A percentile compares a stretch with the other conserved stretches of the same genome.
Conservation (phyloP, 805 yeast genomes). For the Lipomyces japonicus region DNA sequence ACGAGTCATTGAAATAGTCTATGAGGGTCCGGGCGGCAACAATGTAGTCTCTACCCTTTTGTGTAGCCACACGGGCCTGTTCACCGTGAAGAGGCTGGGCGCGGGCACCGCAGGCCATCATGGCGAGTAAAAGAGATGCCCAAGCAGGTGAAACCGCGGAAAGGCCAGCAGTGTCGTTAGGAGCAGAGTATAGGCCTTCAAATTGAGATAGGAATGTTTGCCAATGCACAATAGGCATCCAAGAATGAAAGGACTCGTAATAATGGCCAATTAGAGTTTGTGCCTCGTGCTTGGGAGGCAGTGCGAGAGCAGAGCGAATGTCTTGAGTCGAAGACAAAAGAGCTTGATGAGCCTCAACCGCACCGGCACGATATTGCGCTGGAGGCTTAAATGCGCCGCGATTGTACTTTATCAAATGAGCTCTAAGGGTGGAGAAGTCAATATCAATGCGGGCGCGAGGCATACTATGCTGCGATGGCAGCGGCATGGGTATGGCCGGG, state of each 20-base stretch:
- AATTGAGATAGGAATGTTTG: slow-evolving; percentile 20
- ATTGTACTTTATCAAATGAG: slow-evolving; percentile 8
- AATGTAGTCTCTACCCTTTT: slow-evolving; percentile 17
- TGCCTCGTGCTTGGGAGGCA: slow-evolving; percentile 27
- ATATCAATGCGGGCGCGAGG: slow-evolving; percentile 4
- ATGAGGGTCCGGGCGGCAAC: slow-evolving; percentile 8
- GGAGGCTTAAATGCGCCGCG: slow-evolving; percentile 25
- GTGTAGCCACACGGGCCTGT: slow-evolving; percentile 14
- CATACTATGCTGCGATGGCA: not conserved
- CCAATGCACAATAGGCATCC: slow-evolving; percentile 35
- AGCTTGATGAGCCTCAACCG: not conserved
- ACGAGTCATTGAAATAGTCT: slow-evolving; percentile 25
- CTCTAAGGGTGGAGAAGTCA: slow-evolving; percentile 11
- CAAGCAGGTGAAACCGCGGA: slow-evolving; percentile 19
- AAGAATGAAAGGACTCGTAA: slow-evolving; percentile 28
- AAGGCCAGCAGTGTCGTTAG: slow-evolving; percentile 5
- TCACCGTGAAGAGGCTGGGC: slow-evolving; percentile 23
- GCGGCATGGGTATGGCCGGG: not conserved
- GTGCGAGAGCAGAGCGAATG: slow-evolving; percentile 4
- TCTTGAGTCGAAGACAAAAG: not conserved
- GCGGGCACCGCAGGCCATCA: slow-evolving; percentile 33
- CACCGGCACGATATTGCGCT: slow-evolving; percentile 14
- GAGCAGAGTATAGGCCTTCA: slow-evolving; percentile 21
- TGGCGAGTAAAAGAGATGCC: slow-evolving; percentile 27
- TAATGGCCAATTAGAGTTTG: slow-evolving; percentile 26